A percentile compares a stretch with the other conserved stretches of the same genome.
Conservation (phyloP, 345 rosid genomes). For the Salix dunnii region DNA sequence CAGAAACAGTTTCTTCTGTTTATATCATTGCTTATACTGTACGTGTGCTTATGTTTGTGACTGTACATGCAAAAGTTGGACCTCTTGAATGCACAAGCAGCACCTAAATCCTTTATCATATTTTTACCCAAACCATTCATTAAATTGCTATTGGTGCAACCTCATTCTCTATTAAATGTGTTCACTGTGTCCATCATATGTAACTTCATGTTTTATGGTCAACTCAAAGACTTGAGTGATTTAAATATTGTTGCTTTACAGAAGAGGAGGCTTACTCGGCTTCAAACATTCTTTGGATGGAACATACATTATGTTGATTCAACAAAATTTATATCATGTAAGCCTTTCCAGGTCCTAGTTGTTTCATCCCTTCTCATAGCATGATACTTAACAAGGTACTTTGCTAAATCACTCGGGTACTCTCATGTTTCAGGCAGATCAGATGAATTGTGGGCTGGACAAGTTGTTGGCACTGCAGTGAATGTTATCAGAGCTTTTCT, state of each 20-base stretch:
- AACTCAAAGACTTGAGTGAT: not conserved
- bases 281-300: slow-evolving; percentile 77
- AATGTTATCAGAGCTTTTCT: slow-evolving; percentile 45
- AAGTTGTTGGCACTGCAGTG: slow-evolving; percentile 64
- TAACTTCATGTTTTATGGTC: not conserved
- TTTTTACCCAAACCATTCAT: no score
- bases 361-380: not conserved
- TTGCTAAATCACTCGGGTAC: not conserved
- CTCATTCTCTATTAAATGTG: no score
- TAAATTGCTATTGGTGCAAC: no score
- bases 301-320: slow-evolving; percentile 63
- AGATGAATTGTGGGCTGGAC: slow-evolving; percentile 61
- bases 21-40: no score
- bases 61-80: no score
- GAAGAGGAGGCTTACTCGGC: slow-evolving; percentile 71
- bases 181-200: no score
- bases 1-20: no score
- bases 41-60: no score
- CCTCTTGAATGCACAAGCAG: no score
- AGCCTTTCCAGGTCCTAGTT: slow-evolving; percentile 6
- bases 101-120: no score
- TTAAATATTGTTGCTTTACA: slow-evolving; percentile 19
- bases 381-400: not conserved
- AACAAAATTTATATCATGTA: slow-evolving; percentile 67
- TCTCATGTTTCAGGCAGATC: slow-evolving; percentile 47